Conservation (phyloP, 179 eudicot genomes). For the Spergularia azorica region DNA sequence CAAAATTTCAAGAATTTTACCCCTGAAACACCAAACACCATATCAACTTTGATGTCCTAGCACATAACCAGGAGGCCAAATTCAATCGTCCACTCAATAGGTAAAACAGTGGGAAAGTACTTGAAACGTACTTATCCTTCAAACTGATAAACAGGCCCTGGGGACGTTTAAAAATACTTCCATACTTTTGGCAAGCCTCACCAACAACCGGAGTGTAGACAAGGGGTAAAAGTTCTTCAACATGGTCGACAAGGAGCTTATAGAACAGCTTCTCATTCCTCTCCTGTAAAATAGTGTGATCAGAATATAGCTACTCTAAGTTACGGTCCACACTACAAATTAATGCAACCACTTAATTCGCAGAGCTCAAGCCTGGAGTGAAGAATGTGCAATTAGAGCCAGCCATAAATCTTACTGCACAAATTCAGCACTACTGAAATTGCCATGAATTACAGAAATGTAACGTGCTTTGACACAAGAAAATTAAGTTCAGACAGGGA, state of each 20-base stretch:
- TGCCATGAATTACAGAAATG: neutral
- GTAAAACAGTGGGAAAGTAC: neutral
- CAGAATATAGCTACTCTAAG: too few relatives aligned
- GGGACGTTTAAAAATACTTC: slow-evolving; percentile 71
- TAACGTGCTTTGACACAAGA: neutral
- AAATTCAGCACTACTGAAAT: too few relatives aligned
- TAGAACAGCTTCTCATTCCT: slow-evolving; percentile 49
- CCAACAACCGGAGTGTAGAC: slow-evolving; percentile 64
- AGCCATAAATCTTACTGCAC: too few relatives aligned
- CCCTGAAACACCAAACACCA: slow-evolving; percentile 47
- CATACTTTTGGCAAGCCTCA: slow-evolving; percentile 94
- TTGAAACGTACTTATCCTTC: slow-evolving; percentile 57
- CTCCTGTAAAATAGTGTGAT: slow-evolving; percentile 36
- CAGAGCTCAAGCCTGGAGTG: too few relatives aligned
- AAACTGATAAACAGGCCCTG: slow-evolving; percentile 71
- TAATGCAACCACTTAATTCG: too few relatives aligned
- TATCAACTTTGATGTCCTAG: slow-evolving; percentile 10
- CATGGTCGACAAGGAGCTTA: slow-evolving; percentile 67
- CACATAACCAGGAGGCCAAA: neutral
- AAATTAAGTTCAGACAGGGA: neutral
- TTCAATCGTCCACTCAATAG: neutral
- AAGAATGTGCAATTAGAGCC: too few relatives aligned
- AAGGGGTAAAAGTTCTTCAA: slow-evolving; percentile 52
- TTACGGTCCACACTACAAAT: too few relatives aligned
- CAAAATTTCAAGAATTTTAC: slow-evolving; percentile 73